Conservation (phyloP, 2,329 filamentous ascomycete genomes). For the Akanthomyces muscarius region DNA sequence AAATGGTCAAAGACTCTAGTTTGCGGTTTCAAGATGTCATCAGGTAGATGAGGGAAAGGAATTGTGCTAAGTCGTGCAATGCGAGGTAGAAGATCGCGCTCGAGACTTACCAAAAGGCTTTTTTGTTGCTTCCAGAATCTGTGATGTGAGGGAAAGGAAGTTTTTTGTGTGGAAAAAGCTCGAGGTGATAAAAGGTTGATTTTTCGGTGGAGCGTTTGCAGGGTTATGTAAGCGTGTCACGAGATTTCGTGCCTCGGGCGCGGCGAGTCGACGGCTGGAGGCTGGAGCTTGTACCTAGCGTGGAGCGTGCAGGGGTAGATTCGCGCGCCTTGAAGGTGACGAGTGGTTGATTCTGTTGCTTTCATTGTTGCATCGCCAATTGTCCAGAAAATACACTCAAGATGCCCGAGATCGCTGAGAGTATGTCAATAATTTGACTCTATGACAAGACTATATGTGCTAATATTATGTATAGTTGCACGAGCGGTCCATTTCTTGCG, state of each 20-base stretch:
- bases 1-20: conserved; percentile 96
- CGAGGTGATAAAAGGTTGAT: conserved; percentile 21
- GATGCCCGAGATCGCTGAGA: conserved; percentile 64
- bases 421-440: conserved; percentile 28
- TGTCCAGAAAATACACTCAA: conserved; percentile 18
- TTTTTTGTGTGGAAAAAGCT: conserved; percentile 26
- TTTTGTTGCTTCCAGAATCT: conserved; percentile 15
- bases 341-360: not conserved
- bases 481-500: conserved; percentile 82
- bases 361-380: not conserved
- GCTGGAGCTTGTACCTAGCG: not conserved
- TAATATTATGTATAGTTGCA: conserved; percentile 54
- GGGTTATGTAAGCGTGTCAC: conserved; percentile 28
- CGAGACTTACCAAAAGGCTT: conserved; percentile 27
- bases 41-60: conserved; percentile 42
- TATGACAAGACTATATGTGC: not conserved
- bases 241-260: conserved; percentile 31
- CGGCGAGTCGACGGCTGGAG: not conserved
- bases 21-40: conserved; percentile 84
- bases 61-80: conserved; percentile 15
- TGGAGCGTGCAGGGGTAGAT: conserved; percentile 4
- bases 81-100: not conserved
- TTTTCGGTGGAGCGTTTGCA: conserved; percentile 16
- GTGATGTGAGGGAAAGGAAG: conserved; percentile 21
- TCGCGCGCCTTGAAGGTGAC: not conserved